Conservation (phyloP, 2,329 filamentous ascomycete species). For the Rutstroemia sydowiana region DNA sequence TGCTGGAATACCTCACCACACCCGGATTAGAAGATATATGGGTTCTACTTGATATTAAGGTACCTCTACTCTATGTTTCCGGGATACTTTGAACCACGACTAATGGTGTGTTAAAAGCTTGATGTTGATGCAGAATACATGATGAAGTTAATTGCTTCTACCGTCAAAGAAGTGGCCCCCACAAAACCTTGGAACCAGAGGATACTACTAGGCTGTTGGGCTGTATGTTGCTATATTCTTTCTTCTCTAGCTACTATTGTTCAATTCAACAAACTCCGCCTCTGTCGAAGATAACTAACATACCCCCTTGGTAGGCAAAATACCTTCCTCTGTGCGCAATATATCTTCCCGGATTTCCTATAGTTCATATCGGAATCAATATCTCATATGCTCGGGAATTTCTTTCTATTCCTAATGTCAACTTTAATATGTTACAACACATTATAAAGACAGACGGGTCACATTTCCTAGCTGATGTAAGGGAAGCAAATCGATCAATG, state of each 20-base stretch:
- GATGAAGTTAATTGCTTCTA: conserved; percentile 59
- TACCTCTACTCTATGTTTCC: conserved; percentile 30
- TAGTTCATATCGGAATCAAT: conserved; percentile 61
- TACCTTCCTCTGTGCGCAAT: conserved; percentile 58
- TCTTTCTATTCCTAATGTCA: conserved; percentile 56
- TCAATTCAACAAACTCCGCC: background rate
- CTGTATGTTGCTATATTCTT: conserved; percentile 39
- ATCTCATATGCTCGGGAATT: conserved; percentile 59
- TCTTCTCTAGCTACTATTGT: too few species aligned
- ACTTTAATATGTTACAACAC: conserved; percentile 70
- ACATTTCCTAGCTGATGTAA: conserved; percentile 57
- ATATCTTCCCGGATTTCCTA: conserved; percentile 54
- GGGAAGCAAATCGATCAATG: conserved; percentile 49
- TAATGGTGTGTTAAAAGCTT: conserved; percentile 36
- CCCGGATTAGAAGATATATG: conserved; percentile 63
- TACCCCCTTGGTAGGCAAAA: conserved; percentile 40
- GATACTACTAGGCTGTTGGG: conserved; percentile 78
- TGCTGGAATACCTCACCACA: conserved; percentile 63
- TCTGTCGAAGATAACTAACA: background rate
- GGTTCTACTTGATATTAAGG: conserved; percentile 85
- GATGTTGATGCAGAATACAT: conserved; percentile 65
- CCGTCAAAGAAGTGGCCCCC: conserved; percentile 47
- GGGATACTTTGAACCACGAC: background rate
- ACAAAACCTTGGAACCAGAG: conserved; percentile 61
- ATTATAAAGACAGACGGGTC: conserved; percentile 58